phyloP scores from a whole-genome alignment of 1,139 yeast genomes.

The Geotrichum reessii region DNA sequence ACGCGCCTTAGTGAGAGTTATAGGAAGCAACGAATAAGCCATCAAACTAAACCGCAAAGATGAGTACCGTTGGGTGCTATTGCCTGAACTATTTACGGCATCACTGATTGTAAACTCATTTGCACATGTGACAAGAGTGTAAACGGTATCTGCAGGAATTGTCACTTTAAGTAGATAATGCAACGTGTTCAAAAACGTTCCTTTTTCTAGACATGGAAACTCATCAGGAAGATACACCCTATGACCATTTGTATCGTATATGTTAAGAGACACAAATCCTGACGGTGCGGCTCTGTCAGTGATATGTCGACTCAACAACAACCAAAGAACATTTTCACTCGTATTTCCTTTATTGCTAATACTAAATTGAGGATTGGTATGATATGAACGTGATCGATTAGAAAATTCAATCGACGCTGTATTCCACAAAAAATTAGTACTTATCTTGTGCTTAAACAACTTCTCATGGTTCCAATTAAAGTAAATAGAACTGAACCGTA shows the following conservation, averaged over 20 bases:
- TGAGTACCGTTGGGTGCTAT: constrained; percentile 27
- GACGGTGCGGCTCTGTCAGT: constrained; percentile 16
- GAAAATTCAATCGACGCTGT: constrained; percentile 17
- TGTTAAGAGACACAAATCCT: constrained; percentile 25
- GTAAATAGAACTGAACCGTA: constrained; percentile 54
- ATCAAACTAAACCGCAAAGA: constrained; percentile 38
- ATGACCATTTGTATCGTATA: constrained; percentile 23
- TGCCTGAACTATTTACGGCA: constrained; percentile 30
- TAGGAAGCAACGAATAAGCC: constrained; percentile 34
- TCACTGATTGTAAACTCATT: constrained; percentile 30
- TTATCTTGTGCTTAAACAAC: constrained; percentile 34
- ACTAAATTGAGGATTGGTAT: constrained; percentile 47
- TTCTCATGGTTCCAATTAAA: constrained; percentile 57
- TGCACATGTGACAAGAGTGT: constrained; percentile 30
- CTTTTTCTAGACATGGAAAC: constrained; percentile 21
- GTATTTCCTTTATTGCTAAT: constrained; percentile 37
- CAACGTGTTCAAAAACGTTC: constrained; percentile 29
- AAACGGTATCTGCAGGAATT: constrained; percentile 27
- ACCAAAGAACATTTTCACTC: constrained; percentile 41
- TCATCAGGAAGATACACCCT: constrained; percentile 23
- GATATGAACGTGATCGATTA: constrained; percentile 23
- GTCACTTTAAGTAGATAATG: constrained; percentile 28
- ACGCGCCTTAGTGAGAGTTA: constrained; percentile 35
- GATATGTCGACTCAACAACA: constrained; percentile 43
- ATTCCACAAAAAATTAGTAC: constrained; percentile 37